Evolutionary conservation across 2,329 filamentous ascomycete genomes (phyloP), one percentile per base, ranked within the genome.

Genomic region (Alternaria consortialis): DNA sequence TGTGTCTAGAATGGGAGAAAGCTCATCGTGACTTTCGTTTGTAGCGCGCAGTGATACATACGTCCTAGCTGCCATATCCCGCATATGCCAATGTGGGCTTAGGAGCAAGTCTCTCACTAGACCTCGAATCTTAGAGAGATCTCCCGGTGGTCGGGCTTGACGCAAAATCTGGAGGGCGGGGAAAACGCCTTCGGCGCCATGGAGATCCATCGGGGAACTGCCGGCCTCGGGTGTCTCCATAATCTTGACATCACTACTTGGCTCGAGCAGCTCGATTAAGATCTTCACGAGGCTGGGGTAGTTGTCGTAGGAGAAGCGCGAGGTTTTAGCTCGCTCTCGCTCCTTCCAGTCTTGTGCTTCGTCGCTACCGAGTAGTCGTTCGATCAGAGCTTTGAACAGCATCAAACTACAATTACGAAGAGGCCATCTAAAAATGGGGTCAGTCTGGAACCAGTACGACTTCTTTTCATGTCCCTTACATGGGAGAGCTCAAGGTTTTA

Each of bases 371-470:
- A 95, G 87, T 1, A 96, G 81, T 64, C 87, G 86, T 74, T 95
- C 92, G 53, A 97, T 91, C 5, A 97, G 83, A 63, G 93, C 92
- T 56, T 94, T 88, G 66, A 98, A 89, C 7, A 99, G 87, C 80
- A 98, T 91, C 34, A 98, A 81, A 2, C 93, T 93, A 68, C 93
- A 97, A 76, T 99, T 99, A 1, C 94, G 90, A 58, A 99, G 93
- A 0, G 94, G 92, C 95, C 95, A 99, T 23, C 89, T 91, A 62
- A 11, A 23, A 13, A 8, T 63, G 31, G 3, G 44, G 17, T 64
- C 13, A 71, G 59, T 55, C 23, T 13, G 40, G 5, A 44, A 29
- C 1, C 3, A 50, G 5, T 9, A 13, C 25, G 9, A n/a, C n/a
- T 4, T 25, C 15, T n/a, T 2, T 12, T 12, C 2, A 11, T 29